Evolutionary conservation across 2,329 filamentous ascomycete genomes (phyloP).

Genomic region (Bertia moriformis): DNA sequence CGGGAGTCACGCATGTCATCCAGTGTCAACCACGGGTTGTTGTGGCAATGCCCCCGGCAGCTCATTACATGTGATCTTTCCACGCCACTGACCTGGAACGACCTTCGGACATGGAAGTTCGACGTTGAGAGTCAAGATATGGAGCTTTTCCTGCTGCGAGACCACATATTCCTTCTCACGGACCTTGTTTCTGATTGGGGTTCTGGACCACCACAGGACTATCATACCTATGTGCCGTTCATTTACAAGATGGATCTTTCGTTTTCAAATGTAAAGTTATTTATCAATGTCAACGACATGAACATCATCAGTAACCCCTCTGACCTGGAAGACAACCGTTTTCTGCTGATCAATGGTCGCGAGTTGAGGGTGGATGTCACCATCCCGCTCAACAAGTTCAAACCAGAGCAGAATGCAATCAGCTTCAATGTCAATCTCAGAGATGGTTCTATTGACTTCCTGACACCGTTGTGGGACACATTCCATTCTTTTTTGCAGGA

Average conservation of each 20-base stretch:
- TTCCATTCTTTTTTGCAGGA: slow-evolving; percentile 62
- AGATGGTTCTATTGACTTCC: slow-evolving; percentile 51
- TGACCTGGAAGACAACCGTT: slow-evolving; percentile 79
- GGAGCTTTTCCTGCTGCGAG: slow-evolving; percentile 76
- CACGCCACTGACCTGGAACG: slow-evolving; percentile 76
- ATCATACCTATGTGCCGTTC: slow-evolving; percentile 81
- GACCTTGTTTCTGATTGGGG: slow-evolving; percentile 90
- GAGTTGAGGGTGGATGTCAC: slow-evolving; percentile 50
- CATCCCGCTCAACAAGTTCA: slow-evolving; percentile 67
- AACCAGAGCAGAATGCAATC: slow-evolving; percentile 63
- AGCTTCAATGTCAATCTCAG: slow-evolving; percentile 60
- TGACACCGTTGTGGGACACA: slow-evolving; percentile 76
- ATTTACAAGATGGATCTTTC: slow-evolving; percentile 66
- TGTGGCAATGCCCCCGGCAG: slow-evolving; percentile 70
- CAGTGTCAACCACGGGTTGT: slow-evolving; percentile 84
- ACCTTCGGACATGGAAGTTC: slow-evolving; percentile 71
- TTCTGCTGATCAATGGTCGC: slow-evolving; percentile 57
- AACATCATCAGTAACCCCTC: slow-evolving; percentile 95
- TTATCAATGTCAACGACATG: slow-evolving; percentile 84
- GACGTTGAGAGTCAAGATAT: slow-evolving; percentile 60
- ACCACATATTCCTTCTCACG: slow-evolving; percentile 80
- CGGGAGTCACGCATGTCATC: slow-evolving; percentile 70
- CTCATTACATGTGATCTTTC: slow-evolving; percentile 72
- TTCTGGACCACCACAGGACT: slow-evolving; percentile 70
- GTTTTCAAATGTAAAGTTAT: slow-evolving; percentile 61